Percentiles rank a stretch among this genome's conserved stretches.
Conservation (phyloP, 73 alveolate species). For the Paramecium biaurelia region DNA sequence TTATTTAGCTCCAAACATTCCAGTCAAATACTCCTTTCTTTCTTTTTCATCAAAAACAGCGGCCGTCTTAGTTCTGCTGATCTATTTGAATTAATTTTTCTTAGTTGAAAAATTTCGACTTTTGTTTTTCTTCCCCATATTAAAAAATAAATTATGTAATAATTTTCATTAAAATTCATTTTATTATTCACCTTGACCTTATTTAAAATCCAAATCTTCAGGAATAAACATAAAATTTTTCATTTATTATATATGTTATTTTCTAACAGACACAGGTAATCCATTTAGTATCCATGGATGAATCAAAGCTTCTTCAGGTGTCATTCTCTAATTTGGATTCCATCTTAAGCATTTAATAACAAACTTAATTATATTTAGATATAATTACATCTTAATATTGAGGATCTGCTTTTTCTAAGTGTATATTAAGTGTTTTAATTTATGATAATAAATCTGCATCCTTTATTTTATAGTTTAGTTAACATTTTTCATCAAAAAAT, state of each 20-base stretch:
- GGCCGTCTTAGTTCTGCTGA: neutral
- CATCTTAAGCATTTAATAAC: slow-evolving; percentile 76
- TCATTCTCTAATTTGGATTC: slow-evolving; percentile 80
- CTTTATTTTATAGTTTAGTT: neutral
- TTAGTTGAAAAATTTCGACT: neutral
- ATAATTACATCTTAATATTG: neutral
- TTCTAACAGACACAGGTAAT: neutral
- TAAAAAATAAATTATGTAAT: neutral
- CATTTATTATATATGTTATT: slow-evolving; percentile 8
- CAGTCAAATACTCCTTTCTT: neutral
- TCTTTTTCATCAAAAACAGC: slow-evolving; percentile 45
- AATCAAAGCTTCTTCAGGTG: slow-evolving; percentile 78
- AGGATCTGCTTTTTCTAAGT: neutral
- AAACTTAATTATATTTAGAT: slow-evolving; percentile 28
- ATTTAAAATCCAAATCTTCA: neutral
- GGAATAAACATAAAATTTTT: neutral
- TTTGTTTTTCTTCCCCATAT: neutral
- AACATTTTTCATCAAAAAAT: neutral
- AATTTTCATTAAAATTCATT: neutral
- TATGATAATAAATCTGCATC: neutral
- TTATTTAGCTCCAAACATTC: slow-evolving; percentile 37
- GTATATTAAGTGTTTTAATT: neutral
- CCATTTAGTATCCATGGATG: slow-evolving; percentile 90
- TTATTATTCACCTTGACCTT: neutral
- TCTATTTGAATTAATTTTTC: neutral